Evolutionary conservation across 768 basidiomycete genomes (phyloP), one percentile per base, ranked within the genome.

Genomic region (Leucosporidium yakuticum): DNA sequence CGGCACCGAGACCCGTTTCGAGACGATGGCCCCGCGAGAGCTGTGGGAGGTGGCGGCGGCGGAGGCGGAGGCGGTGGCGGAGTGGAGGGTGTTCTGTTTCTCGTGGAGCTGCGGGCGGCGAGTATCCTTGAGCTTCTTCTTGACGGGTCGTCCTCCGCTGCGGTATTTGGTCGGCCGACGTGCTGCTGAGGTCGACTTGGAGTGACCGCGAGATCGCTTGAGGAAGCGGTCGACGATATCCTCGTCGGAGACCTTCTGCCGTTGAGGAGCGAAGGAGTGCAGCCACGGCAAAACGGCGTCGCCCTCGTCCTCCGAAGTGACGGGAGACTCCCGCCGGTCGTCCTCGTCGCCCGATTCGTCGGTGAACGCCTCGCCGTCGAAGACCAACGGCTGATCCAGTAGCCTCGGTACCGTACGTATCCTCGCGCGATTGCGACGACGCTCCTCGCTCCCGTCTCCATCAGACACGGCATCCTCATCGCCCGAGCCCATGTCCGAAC

Each of bases 211-310:
- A 0, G 70, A 65, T 17, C 68, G 62, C 60, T 58, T 60, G 17
- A 74, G 68, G 25, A 74, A 68, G 11, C 73, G 69, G 39, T 74
- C 73, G 60, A 74, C 65, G 31, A 74, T 62, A 25, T 74, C 68
- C 39, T 55, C 60, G 20, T 63, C 70, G 11, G 47, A 60, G 0
- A 8, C 32, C 11, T 25, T 31, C 0, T 36, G 58, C 12, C 54
- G 55, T 9, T 32, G 29, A n/a, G 67, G 73, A 29, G 70, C 69
- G 9, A 71, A 67, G 32, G 53, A 62, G 8, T 62, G 50, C 47
- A 69, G 27, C 73, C 73, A 74, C 1, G 68, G 55, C 8, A 55
- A 34, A 2, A 74, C 73, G 23, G 66, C 73, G 53, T 72, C 65
- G 25, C 58, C 31, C 54, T 70, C 73, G 14, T 62, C 64, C 12